phyloP scores from a whole-genome alignment of 2,329 filamentous ascomycete species.

The Sclerotinia subarctica region DNA sequence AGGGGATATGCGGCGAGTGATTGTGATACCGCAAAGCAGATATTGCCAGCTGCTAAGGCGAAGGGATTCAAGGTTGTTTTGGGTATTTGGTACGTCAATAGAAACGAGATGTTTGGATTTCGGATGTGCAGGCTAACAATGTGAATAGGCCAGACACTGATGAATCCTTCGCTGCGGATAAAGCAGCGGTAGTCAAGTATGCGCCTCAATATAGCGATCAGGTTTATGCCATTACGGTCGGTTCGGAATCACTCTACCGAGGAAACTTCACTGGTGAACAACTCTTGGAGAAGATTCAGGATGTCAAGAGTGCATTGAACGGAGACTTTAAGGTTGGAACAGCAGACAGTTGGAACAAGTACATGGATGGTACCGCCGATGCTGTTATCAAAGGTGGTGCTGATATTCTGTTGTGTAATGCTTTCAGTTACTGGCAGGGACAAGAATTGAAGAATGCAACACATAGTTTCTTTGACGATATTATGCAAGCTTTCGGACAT shows the following conservation, averaged over 20 bases:
- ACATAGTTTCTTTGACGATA: constrained; percentile 63
- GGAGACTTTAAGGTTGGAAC: constrained; percentile 58
- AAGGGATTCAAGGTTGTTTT: constrained; percentile 67
- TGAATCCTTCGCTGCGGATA: constrained; percentile 59
- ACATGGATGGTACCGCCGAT: constrained; percentile 64
- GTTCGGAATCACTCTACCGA: constrained; percentile 68
- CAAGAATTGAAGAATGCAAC: constrained; percentile 53
- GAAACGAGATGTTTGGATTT: not conserved
- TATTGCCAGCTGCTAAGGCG: constrained; percentile 62
- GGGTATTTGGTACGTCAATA: constrained; percentile 58
- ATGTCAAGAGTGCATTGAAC: constrained; percentile 55
- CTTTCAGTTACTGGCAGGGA: constrained; percentile 72
- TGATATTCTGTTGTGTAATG: constrained; percentile 62
- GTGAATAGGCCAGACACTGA: constrained; percentile 55
- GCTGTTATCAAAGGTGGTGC: constrained; percentile 54
- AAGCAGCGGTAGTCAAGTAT: constrained; percentile 52
- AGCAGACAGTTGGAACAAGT: constrained; percentile 73
- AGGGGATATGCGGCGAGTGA: constrained; percentile 65
- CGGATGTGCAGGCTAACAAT: not conserved
- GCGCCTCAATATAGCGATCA: constrained; percentile 51
- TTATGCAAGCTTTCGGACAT: constrained; percentile 59
- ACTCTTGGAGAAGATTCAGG: constrained; percentile 59
- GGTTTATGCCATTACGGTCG: constrained; percentile 67
- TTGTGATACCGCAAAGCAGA: constrained; percentile 60
- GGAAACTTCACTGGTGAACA: constrained; percentile 60